Evolutionary conservation across 2,329 filamentous ascomycete genomes (phyloP).

Genomic region (Septoria petroselini): DNA sequence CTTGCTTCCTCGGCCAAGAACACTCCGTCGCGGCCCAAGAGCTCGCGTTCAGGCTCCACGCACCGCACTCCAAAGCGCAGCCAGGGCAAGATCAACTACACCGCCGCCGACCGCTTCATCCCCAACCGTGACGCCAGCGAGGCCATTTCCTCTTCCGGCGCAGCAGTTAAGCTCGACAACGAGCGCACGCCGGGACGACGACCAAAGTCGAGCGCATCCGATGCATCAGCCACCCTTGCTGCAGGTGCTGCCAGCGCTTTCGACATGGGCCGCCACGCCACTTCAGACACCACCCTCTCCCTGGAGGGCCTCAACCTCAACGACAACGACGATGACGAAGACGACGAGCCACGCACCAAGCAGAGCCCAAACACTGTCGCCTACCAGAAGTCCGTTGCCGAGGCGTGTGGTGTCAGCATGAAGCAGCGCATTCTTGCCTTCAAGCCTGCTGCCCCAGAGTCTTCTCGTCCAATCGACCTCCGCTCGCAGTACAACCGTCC

Average conservation of each 20-base stretch:
- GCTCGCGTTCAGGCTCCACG: slow-evolving; percentile 40
- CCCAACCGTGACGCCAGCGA: slow-evolving; percentile 90
- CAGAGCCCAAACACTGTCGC: slow-evolving; percentile 83
- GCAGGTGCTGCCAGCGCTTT: slow-evolving; percentile 64
- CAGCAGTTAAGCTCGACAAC: slow-evolving; percentile 77
- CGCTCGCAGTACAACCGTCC: slow-evolving; percentile 97
- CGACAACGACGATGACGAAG: slow-evolving; percentile 68
- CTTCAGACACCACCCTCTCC: slow-evolving; percentile 65
- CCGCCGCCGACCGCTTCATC: slow-evolving; percentile 81
- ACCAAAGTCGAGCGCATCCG: slow-evolving; percentile 66
- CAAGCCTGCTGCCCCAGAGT: slow-evolving; percentile 97
- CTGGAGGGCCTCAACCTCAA: slow-evolving; percentile 77
- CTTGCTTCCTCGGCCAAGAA: slow-evolving; percentile 45
- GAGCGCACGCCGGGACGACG: slow-evolving; percentile 62
- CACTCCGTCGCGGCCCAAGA: slow-evolving; percentile 44
- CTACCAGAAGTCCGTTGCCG: slow-evolving; percentile 86
- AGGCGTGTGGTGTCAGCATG: slow-evolving; percentile 85
- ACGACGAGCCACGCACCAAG: slow-evolving; percentile 60
- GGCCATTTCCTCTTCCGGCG: slow-evolving; percentile 66
- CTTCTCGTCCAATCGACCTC: slow-evolving; percentile 95
- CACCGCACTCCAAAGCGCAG: slow-evolving; percentile 43
- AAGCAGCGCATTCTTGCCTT: slow-evolving; percentile 96
- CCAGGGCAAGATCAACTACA: slow-evolving; percentile 65
- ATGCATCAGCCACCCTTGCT: slow-evolving; percentile 73
- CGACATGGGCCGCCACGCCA: slow-evolving; percentile 58